These are phyloP conservation scores for Xenoacremonium recifei DNA, from an alignment of 2,329 filamentous ascomycete genomes.

Conservation along the genomic window DNA sequence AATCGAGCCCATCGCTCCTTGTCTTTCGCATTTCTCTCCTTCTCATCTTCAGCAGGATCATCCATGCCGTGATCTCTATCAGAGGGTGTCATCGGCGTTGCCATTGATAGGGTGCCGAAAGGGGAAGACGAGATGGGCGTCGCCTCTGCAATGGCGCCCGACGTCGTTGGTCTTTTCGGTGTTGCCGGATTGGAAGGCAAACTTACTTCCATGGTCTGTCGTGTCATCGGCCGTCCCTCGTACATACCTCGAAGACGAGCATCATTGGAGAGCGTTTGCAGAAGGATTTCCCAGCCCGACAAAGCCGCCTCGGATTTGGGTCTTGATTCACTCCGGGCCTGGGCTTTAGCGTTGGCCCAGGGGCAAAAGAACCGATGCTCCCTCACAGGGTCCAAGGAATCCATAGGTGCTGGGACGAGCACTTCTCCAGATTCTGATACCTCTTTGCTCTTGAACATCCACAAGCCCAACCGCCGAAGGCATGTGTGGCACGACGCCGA, in stretches of 20 bases:
- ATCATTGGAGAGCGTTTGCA: conserved; percentile 57
- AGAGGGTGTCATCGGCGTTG: conserved; percentile 11
- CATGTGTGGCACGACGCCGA: conserved; percentile 82
- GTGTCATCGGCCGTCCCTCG: conserved; percentile 27
- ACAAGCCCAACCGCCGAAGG: conserved; percentile 83
- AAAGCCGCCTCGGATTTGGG: conserved; percentile 34
- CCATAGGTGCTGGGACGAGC: conserved; percentile 60
- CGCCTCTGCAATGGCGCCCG: conserved; percentile 7
- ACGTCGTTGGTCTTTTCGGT: conserved; percentile 16
- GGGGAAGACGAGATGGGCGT: neutral
- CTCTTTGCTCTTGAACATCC: conserved; percentile 84
- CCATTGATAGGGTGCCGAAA: conserved; percentile 13
- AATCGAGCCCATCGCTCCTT: conserved; percentile 73
- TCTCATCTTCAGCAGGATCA: conserved; percentile 38
- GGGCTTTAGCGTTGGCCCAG: conserved; percentile 66
- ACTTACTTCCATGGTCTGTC: conserved; percentile 9
- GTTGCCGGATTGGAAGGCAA: conserved; percentile 19
- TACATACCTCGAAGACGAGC: conserved; percentile 47
- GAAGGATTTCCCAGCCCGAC: conserved; percentile 55
- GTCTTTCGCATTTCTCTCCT: conserved; percentile 56
- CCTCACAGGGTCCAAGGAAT: conserved; percentile 63
- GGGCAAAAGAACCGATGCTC: conserved; percentile 85
- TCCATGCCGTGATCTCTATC: conserved; percentile 8
- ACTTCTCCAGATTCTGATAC: conserved; percentile 54
- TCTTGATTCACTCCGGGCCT: conserved; percentile 43